Evolutionary conservation across 257 asterid genomes (phyloP).

Genomic region (Voacanga thouarsii): DNA sequence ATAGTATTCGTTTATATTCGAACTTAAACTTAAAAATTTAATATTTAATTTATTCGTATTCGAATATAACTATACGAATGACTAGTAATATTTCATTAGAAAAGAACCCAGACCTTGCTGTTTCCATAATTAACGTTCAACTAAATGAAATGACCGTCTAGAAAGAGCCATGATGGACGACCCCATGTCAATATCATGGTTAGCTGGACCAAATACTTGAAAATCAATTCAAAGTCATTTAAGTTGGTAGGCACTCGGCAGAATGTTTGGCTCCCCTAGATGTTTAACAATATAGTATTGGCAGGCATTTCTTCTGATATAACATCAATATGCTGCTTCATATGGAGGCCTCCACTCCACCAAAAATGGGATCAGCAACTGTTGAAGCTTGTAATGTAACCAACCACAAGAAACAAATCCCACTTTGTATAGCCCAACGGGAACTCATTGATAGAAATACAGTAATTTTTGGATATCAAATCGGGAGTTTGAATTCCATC

Average conservation of each 20-base stretch:
- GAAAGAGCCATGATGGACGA: not conserved
- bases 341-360: not conserved
- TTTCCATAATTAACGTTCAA: conserved; percentile 14
- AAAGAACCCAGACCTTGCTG: not conserved
- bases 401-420: no score
- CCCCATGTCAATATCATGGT: conserved; percentile 16
- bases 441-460: no score
- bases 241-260: not conserved
- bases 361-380: not conserved
- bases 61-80: no score
- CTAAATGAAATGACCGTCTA: conserved; percentile 6
- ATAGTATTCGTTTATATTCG: no score
- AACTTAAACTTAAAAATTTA: no score
- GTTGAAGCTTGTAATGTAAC: no score
- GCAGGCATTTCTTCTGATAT: no score
- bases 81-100: not conserved
- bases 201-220: conserved; percentile 17
- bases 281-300: not conserved
- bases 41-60: no score
- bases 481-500: no score
- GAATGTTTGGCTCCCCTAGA: not conserved
- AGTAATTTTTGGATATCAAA: no score
- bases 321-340: not conserved
- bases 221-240: conserved; percentile 19
- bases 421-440: no score